Evolutionary conservation across 305 asterid genomes (phyloP).

Genomic region (Fraxinus albicans): DNA sequence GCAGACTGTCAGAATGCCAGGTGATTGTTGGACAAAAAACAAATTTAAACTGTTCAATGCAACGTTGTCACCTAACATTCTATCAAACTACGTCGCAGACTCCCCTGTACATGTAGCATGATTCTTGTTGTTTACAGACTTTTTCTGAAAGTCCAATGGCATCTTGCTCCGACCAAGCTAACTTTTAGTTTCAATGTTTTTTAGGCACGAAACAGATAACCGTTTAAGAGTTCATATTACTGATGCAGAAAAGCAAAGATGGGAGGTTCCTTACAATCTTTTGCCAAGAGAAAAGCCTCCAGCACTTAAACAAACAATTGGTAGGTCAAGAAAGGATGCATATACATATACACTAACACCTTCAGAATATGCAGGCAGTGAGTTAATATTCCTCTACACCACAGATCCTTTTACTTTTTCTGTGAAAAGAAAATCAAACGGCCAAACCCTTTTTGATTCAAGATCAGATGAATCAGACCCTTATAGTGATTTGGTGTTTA

Average conservation of each 20-base stretch:
- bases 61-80: no score
- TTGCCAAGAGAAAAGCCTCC: slow-evolving; percentile 71
- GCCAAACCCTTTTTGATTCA: slow-evolving; percentile 70
- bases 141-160: not conserved
- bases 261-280: slow-evolving; percentile 94
- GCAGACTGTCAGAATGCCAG: no score
- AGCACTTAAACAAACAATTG: slow-evolving; percentile 34
- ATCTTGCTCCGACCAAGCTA: not conserved
- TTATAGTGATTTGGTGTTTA: slow-evolving; percentile 58
- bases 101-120: not conserved
- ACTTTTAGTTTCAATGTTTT: not conserved
- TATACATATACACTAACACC: slow-evolving; percentile 5
- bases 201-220: slow-evolving; percentile 79
- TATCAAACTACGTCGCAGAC: not conserved
- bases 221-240: slow-evolving; percentile 86
- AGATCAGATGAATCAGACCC: slow-evolving; percentile 52
- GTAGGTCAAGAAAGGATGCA: slow-evolving; percentile 28
- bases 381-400: slow-evolving; percentile 60
- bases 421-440: slow-evolving; percentile 72
- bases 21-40: no score
- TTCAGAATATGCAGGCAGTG: slow-evolving; percentile 48
- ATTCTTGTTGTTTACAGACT: not conserved
- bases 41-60: no score
- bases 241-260: slow-evolving; percentile 77
- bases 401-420: slow-evolving; percentile 73